Conservation (phyloP, 1,139 yeast species). For the Geotrichum restrictum region DNA sequence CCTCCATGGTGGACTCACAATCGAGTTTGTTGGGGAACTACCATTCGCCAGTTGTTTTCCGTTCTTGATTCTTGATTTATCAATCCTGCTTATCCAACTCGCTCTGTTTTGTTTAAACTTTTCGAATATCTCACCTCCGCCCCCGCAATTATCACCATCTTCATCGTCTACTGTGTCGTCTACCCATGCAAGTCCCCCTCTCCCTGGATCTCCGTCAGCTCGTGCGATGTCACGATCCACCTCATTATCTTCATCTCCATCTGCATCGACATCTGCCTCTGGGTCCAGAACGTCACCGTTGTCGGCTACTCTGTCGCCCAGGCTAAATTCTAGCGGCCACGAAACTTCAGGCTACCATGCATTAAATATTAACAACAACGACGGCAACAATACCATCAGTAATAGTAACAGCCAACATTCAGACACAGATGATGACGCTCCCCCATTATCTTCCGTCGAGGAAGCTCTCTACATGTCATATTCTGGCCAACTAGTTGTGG, state of each 20-base stretch:
- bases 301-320: neutral
- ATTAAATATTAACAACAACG: neutral
- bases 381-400: neutral
- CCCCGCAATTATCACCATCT: neutral
- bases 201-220: no score
- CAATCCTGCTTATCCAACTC: slow-evolving; percentile 28
- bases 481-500: slow-evolving; percentile 29
- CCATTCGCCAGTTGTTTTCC: slow-evolving; percentile 26
- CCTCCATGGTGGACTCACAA: slow-evolving; percentile 38
- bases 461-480: slow-evolving; percentile 17
- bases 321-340: slow-evolving; percentile 2
- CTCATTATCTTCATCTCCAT: no score
- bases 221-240: no score
- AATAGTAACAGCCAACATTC: neutral
- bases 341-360: slow-evolving; percentile 1
- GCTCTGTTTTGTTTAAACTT: slow-evolving; percentile 28
- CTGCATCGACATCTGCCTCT: neutral
- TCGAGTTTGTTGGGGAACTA: slow-evolving; percentile 37
- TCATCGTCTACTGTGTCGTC: no score
- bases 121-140: neutral
- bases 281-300: neutral
- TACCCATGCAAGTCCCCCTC: no score
- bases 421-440: neutral
- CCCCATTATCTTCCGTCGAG: neutral
- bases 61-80: slow-evolving; percentile 29